Percentiles rank a stretch among this genome's conserved stretches.
Conservation (phyloP, 495 filamentous ascomycete genomes). For the Penicillium flavigenum region DNA sequence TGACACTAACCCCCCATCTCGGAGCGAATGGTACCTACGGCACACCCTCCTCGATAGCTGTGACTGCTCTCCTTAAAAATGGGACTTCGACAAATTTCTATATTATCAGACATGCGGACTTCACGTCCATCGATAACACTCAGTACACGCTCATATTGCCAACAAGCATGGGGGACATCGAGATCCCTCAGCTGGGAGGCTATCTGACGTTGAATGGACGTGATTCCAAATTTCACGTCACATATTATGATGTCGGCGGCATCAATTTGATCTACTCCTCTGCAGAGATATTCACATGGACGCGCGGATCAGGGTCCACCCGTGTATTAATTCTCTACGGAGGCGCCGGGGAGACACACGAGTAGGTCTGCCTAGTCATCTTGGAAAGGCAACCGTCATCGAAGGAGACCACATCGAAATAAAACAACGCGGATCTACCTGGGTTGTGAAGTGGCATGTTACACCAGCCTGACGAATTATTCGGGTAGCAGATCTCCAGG, state of each 20-base stretch:
- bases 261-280: conserved; percentile 64
- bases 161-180: conserved; percentile 56
- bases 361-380: conserved; percentile 46
- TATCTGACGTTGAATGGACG: conserved; percentile 61
- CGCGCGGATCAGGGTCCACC: conserved; percentile 47
- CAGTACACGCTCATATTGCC: conserved; percentile 55
- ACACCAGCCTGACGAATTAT: conserved; percentile 44
- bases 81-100: conserved; percentile 53
- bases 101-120: conserved; percentile 58
- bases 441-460: conserved; percentile 53
- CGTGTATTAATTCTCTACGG: conserved; percentile 66
- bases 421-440: conserved; percentile 32
- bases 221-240: conserved; percentile 69
- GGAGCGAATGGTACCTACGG: conserved; percentile 51
- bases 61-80: conserved; percentile 54
- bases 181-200: conserved; percentile 58
- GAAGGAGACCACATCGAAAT: conserved; percentile 30
- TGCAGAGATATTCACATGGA: conserved; percentile 68
- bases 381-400: conserved; percentile 20
- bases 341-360: conserved; percentile 59
- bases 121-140: conserved; percentile 46
- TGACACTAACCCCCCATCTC: too few relatives aligned
- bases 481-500: conserved; percentile 44
- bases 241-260: conserved; percentile 62
- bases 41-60: conserved; percentile 42